Conservation (phyloP, 495 filamentous ascomycete species). For the Letharia lupina region DNA sequence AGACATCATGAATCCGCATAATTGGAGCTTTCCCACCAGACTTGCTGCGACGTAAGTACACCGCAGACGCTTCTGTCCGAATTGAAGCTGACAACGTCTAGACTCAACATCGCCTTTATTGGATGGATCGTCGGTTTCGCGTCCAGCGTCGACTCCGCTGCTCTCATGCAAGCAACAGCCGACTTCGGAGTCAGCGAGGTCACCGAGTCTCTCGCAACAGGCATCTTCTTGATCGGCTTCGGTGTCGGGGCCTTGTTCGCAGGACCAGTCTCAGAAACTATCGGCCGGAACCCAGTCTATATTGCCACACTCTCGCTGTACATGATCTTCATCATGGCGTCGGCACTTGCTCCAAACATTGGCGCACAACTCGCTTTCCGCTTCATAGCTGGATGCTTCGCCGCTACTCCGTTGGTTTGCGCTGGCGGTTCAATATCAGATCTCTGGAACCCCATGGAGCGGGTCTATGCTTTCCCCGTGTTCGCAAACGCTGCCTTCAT, state of each 20-base stretch:
- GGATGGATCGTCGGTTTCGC: conserved; percentile 45
- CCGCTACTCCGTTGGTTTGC: conserved; percentile 43
- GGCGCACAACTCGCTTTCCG: conserved; percentile 43
- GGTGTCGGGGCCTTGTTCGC: conserved; percentile 44
- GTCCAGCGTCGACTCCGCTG: conserved; percentile 43
- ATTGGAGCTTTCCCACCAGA: conserved; percentile 39
- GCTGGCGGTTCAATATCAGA: conserved; percentile 46
- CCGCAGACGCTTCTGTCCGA: no score
- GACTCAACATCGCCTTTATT: conserved; percentile 43
- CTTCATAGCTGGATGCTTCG: conserved; percentile 46
- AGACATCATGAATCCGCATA: conserved; percentile 49
- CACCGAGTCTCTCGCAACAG: conserved; percentile 45
- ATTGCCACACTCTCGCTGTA: conserved; percentile 41
- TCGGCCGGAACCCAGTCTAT: conserved; percentile 54
- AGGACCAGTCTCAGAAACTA: conserved; percentile 51
- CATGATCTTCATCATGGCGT: conserved; percentile 46
- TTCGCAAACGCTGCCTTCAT: conserved; percentile 40
- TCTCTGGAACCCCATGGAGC: conserved; percentile 43
- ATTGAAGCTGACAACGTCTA: background rate
- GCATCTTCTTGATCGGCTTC: conserved; percentile 57
- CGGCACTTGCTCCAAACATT: conserved; percentile 43
- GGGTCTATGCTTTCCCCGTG: conserved; percentile 41
- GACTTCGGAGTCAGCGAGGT: conserved; percentile 46
- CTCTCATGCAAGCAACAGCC: conserved; percentile 35
- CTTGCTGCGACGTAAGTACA: conserved; percentile 32